These are phyloP conservation scores for Phytopythium chamaehyphon DNA, from an alignment of 352 stramenopile genomes.

Conservation along the genomic window DNA sequence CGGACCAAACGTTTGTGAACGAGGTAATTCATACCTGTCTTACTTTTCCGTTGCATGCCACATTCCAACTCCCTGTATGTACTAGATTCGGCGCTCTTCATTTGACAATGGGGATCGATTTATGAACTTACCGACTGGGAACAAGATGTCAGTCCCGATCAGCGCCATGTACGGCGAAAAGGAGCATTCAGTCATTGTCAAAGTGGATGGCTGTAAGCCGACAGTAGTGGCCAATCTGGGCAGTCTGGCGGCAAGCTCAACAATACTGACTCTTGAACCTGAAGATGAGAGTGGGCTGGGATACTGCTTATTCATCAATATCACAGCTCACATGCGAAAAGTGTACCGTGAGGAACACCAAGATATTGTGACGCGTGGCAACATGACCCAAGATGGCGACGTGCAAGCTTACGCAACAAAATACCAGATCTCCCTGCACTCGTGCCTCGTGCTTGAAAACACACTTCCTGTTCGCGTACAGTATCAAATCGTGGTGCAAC, in stretches of 20 bases:
- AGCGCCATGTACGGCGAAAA: constrained; percentile 74
- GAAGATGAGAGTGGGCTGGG: constrained; percentile 49
- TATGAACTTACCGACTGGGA: constrained; percentile 37
- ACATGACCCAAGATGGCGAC: constrained; percentile 38
- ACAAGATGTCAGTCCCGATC: constrained; percentile 83
- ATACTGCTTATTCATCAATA: constrained; percentile 86
- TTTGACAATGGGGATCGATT: constrained; percentile 33
- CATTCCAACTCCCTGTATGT: constrained; percentile 2
- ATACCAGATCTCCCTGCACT: constrained; percentile 83
- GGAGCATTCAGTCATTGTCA: constrained; percentile 82
- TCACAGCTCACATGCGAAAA: constrained; percentile 77
- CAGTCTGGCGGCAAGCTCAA: constrained; percentile 50
- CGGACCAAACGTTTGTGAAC: constrained; percentile 28
- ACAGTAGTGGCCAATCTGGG: constrained; percentile 75
- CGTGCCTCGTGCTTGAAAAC: constrained; percentile 85
- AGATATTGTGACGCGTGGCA: constrained; percentile 60
- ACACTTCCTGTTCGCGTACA: constrained; percentile 83
- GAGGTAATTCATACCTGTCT: constrained; percentile 25
- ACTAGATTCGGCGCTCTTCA: not conserved
- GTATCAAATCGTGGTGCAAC: constrained; percentile 59
- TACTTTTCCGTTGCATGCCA: not conserved
- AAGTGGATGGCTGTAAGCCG: constrained; percentile 81
- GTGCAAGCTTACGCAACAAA: constrained; percentile 82
- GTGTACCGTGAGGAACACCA: constrained; percentile 87
- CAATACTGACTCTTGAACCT: constrained; percentile 66